Conservation (phyloP, 1,139 yeast species). For the Sugiyamaella paludigena region DNA sequence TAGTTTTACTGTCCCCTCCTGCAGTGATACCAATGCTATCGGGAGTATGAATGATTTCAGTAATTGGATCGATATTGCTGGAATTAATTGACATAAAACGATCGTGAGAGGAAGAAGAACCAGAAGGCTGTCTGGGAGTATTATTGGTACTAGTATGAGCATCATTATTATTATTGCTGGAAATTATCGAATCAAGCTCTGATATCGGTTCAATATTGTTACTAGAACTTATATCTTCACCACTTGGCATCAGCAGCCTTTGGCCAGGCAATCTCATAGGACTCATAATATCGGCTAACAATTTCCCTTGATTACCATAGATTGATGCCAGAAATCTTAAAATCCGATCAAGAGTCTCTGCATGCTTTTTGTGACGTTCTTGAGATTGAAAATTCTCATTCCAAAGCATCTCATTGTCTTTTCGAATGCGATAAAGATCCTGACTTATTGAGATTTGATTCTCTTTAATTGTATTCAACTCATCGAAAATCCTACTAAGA, state of each 20-base stretch:
- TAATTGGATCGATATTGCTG: constrained; percentile 2
- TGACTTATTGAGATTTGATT: constrained; percentile 81
- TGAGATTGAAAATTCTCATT: constrained; percentile 78
- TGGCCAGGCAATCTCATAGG: constrained; percentile 18
- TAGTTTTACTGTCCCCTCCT: neutral
- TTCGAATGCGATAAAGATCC: constrained; percentile 75
- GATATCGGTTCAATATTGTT: constrained; percentile 6
- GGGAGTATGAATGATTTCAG: constrained; percentile 8
- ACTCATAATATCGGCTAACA: constrained; percentile 32
- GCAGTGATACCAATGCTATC: constrained; percentile 1
- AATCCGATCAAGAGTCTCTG: constrained; percentile 84
- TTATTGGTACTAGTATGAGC: neutral
- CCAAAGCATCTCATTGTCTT: constrained; percentile 90
- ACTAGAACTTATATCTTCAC: neutral
- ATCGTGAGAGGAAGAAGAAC: constrained; percentile 4
- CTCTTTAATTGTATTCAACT: constrained; percentile 70
- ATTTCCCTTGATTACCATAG: constrained; percentile 57
- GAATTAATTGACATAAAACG: constrained; percentile 9
- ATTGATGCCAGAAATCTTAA: constrained; percentile 81
- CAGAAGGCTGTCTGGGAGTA: neutral
- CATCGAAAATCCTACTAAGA: constrained; percentile 58
- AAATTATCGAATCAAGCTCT: constrained; percentile 2
- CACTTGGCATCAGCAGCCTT: constrained; percentile 17
- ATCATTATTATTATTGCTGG: neutral
- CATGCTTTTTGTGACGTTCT: constrained; percentile 81